Evolutionary conservation across 495 filamentous ascomycete genomes (phyloP), one percentile per base, ranked within the genome.

Genomic region (Aspergillus avenaceus): DNA sequence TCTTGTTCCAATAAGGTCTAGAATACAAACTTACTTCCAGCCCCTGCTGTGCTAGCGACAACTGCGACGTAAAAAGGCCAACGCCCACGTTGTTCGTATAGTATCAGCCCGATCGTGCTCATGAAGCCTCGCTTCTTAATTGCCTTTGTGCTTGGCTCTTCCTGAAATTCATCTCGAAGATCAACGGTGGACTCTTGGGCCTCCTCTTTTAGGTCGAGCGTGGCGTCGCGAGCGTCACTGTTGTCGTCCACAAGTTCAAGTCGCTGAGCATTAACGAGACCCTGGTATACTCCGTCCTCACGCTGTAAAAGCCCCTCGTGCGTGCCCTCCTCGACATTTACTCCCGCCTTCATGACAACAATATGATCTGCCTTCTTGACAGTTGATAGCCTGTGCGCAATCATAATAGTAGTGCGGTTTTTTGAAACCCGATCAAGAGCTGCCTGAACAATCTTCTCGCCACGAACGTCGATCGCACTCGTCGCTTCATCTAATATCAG

Each of bases 401-500:
- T 76, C 26, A 70, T 52, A 9, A 75, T 58, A 0, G 69, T 74
- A 1, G 72, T 75, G 52, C 65, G 49, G 34, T 60, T 47, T 56
- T 54, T 61, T 37, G 59, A 76, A 12, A 67, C 70, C 44, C 52
- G 58, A 42, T 68, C 71, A 16, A 67, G 72, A 22, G 59, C 73
- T 22, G 73, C 69, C 42, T 79, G 77, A 1, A 84, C 70, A 2
- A 73, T 54, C 26, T 55, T 64, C 45, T 83, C 79, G 5, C 59
- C 65, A 1, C 48, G 60, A 5, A 76, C 56, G 63, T 83, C 80
- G 13, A 83, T 64, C 0, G 79, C 70, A 46, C 66, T 72, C 0
- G 76, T 79, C 0, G 67, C 68, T 56, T 81, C 78, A 40, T 79
- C 77, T 7, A 80, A 59, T 4, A 96, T 72, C 5, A 96, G 74